These are phyloP conservation scores for Tillandsia leiboldiana DNA, from an alignment of 176 grass and related monocot genomes.

Conservation along the genomic window DNA sequence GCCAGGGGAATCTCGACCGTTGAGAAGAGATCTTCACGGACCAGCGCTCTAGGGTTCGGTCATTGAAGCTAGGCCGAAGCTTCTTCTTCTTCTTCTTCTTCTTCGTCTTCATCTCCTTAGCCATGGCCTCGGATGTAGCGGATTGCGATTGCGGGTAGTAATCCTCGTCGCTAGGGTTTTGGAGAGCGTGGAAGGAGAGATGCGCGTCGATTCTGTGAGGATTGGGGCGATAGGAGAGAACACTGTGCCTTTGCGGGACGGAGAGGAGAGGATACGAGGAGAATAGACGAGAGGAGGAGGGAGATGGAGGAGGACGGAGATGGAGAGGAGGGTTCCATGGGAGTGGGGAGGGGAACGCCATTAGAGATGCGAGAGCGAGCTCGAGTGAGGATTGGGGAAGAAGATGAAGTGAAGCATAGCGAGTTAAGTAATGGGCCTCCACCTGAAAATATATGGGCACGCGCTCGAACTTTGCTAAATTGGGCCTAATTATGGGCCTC, in stretches of 20 bases:
- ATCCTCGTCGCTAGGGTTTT: neutral
- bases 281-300: neutral
- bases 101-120: neutral
- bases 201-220: neutral
- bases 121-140: neutral
- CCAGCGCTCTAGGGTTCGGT: slow-evolving; percentile 59
- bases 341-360: neutral
- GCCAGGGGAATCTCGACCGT: slow-evolving; percentile 57
- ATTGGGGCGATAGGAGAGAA: neutral
- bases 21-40: slow-evolving; percentile 44
- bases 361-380: neutral
- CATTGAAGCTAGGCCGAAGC: slow-evolving; percentile 54
- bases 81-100: slow-evolving; percentile 40
- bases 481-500: no score
- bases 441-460: neutral
- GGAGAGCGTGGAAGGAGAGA: neutral
- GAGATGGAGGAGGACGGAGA: neutral
- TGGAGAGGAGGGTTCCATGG: neutral
- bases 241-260: no score
- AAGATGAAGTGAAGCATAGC: neutral
- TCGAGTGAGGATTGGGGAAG: neutral
- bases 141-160: neutral
- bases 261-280: neutral
- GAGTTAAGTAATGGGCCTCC: neutral
- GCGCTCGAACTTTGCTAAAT: no score